phyloP scores from a whole-genome alignment of 768 basidiomycete genomes.

The Mycena filopes region DNA sequence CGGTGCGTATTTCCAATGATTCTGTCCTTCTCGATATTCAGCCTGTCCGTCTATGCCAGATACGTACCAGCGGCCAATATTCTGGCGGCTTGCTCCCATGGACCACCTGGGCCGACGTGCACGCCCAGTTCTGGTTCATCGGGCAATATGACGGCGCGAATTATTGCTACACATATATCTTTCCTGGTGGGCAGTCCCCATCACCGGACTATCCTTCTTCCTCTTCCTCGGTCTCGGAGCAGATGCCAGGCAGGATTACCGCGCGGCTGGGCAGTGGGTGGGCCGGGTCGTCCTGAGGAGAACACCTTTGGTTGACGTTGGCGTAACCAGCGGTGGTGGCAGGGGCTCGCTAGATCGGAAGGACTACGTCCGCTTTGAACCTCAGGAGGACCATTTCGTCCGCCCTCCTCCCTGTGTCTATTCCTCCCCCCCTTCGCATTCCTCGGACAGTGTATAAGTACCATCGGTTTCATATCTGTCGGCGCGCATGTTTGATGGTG shows the following conservation, averaged over 20 bases:
- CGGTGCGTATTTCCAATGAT: background rate
- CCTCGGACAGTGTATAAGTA: no score
- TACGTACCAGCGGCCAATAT: constrained; percentile 31
- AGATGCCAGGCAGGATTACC: constrained; percentile 50
- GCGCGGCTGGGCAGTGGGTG: background rate
- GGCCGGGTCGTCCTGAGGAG: background rate
- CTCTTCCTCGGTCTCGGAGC: constrained; percentile 54
- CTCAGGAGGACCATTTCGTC: no score
- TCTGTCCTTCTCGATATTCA: no score
- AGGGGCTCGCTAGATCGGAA: background rate
- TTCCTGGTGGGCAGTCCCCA: constrained; percentile 41
- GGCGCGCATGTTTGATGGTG: background rate
- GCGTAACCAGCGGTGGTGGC: no score
- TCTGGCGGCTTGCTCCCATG: constrained; percentile 43
- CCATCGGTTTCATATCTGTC: background rate
- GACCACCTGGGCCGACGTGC: constrained; percentile 48
- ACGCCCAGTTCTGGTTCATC: constrained; percentile 47
- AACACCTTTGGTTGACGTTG: no score
- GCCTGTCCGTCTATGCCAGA: no score
- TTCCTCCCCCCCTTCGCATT: no score
- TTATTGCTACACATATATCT: constrained; percentile 22
- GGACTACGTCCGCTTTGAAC: background rate
- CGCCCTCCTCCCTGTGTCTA: no score
- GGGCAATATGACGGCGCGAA: constrained; percentile 36
- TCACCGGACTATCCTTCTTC: constrained; percentile 51